Percentiles rank a stretch among this genome's conserved stretches.
Evolutionary conservation across 108 stramenopile species (phyloP).

Genomic region (Hondaea fermentalgiana): DNA sequence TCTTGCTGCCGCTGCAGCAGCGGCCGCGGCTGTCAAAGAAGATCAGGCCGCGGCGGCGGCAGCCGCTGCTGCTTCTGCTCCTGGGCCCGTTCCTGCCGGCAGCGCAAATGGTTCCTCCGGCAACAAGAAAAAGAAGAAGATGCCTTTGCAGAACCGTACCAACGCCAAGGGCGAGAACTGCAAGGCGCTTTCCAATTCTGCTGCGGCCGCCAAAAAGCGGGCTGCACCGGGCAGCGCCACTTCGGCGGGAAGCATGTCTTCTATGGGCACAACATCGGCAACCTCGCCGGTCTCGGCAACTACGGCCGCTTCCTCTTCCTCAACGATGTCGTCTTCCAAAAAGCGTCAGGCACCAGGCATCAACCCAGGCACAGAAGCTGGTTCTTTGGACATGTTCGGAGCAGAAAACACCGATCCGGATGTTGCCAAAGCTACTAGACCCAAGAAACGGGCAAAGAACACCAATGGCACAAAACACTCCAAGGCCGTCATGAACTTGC

Average conservation of each 20-base stretch:
- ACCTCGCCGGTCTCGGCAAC: neutral
- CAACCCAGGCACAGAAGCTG: neutral
- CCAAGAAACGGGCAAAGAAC: neutral
- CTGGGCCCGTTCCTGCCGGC: too few relatives aligned
- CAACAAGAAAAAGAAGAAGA: neutral
- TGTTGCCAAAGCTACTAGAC: neutral
- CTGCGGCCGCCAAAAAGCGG: neutral
- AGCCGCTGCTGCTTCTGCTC: too few relatives aligned
- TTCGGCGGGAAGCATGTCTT: neutral
- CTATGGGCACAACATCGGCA: neutral
- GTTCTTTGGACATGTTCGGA: too few relatives aligned
- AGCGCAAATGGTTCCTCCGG: too few relatives aligned
- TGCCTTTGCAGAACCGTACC: neutral
- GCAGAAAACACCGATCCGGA: too few relatives aligned
- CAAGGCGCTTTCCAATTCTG: neutral
- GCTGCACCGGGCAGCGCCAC: neutral
- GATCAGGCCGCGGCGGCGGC: neutral
- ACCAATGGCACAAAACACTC: neutral
- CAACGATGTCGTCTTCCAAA: neutral
- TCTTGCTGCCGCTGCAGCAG: neutral
- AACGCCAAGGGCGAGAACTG: neutral
- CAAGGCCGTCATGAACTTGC: neutral
- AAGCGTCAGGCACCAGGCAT: neutral
- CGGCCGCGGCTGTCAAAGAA: neutral
- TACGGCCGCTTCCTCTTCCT: too few relatives aligned